Base-by-base conservation (phyloP, 371 early-diverging fungal species). In the Phascolomyces articulosus region DNA sequence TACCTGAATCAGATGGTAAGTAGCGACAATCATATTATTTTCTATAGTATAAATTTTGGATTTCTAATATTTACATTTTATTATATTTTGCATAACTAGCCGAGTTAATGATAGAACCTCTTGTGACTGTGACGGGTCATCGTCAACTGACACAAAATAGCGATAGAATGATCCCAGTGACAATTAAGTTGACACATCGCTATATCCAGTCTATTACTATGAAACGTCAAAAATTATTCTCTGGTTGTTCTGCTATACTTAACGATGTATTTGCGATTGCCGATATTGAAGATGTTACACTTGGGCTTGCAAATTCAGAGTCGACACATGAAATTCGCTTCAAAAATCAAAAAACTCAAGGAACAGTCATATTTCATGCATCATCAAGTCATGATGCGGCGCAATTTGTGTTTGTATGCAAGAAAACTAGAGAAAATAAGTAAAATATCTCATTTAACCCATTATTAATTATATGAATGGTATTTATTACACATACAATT, bases 191-290 rank as follows among this genome's bases (percentile, higher is more conserved):
- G 51, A 84, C 87, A 4, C 79, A 84, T 4, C 93, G 96, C 34
- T 86, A 85, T 15, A 85, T 97, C 40, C 94, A 95, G 70, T 78
- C 96, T 15, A 85, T 80, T 41, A 82, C 86, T 27, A 77, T 73
- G 41, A 72, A 79, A 58, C 85, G 84, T 60, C 87, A 87, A 68
- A 87, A 87, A 29, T 68, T 87, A 15, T 64, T 94, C 28, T 74
- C 82, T 62, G 91, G 91, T 3, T 70, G 88, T 44, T 85, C 72
- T 54, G 81, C 92, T 15, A 74, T 86, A 44, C 83, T 91, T 48
- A 94, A 94, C 67, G 96, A 97, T 62, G 87, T 94, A 8, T 93
- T 84, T 71, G 93, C 91, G 69, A 90, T 95, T 27, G 85, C 93
- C 15, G 94, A 93, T 60, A 85, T 96, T 28, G 86, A 91, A 4